Base-by-base conservation (phyloP, 305 asterid species). In the Lippia alba region DNA sequence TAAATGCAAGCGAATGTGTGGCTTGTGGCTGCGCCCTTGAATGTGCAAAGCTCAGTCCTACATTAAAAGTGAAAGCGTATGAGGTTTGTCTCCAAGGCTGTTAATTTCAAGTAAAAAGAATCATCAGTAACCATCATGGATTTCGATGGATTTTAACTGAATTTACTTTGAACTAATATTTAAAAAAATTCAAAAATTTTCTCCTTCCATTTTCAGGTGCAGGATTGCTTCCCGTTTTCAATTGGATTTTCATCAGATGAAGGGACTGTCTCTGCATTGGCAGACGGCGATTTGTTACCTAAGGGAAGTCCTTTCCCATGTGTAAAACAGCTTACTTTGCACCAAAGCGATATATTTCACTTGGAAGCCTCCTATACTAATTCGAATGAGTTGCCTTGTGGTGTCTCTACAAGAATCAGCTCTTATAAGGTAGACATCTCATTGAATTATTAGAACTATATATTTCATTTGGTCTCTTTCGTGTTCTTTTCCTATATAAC, bases 1-100 rank as follows among this genome's bases (percentile, higher is more conserved):
- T 92, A 74, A 94, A 94, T 82, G 99, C 97, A 30, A 94, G 99
- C 61, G 99, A 94, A 81, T 94, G 99, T 60, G 98, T 94, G 67
- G 95, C 98, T 65, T 94, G 95, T 76, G 99, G 99, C 40, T 92
- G 96, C 79, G 95, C 97, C 67, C 72, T 94, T 73, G 98, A 92
- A 75, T 88, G 96, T 84, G 98, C 99, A 70, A 94, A 90, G 98
- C 91, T 94, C 66, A 90, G 99, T 87, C 95, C 97, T 55, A 61
- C 59, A 70, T 84, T 85, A 72, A 92, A 90, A 63, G 96, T 87
- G 69, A 85, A 89, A 84, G 96, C 88, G 16, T 94, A 87, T 8
- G 96, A 92, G 99, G 99, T 94, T 77, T 72, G 96, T 80, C 66
- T 49, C 50, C 57, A 56, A 33, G 48, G 59, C 50, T 68, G 56